Base-by-base conservation (phyloP, 2,329 filamentous ascomycete genomes). In the Colletotrichum plurivorum region DNA sequence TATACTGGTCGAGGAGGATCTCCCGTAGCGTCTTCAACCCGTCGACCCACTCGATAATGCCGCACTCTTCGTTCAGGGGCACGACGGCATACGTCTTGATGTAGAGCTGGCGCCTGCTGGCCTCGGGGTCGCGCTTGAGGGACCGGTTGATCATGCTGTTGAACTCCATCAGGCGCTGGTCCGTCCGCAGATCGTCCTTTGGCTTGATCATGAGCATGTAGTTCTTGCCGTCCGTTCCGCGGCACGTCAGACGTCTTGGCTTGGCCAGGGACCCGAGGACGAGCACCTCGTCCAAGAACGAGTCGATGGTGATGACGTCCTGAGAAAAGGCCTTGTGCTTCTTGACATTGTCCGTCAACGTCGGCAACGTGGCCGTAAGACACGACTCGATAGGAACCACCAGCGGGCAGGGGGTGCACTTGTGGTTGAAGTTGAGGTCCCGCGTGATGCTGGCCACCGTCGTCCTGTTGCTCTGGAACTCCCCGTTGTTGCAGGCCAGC, bases 91-190 rank as follows among this genome's bases (percentile, higher is more conserved):
- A 99, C 0, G 96, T 99, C 76, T 95, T 94, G 80, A 99, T 97
- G 78, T 97, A 97, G 63, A 99, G 87, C 72, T 96, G 93, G 16
- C 96, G 90, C 78, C 94, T 93, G 79, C 93, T 97, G 16, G 94
- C 93, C 77, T 98, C 95, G 2, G 95, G 91, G 75, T 98, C 95
- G 71, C 93, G 91, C 77, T 98, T 97, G 65, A 99, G 83, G 3
- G 95, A 94, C 68, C 96, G 89, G 78, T 99, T 99, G 84, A 99
- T 98, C 89, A 98, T 96, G 53, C 92, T 91, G 78, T 98, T 99
- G 85, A 99, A 99, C 78, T 99, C 97, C 95, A 99, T 99, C 20
- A 99, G 90, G 59, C 96, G 94, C 79, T 98, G 95, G 76, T 99
- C 97, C 73, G 97, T 99, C 58, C 96, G 92, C 25, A 99, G 88